phyloP scores from a whole-genome alignment of 2,329 filamentous ascomycete genomes.

The Pseudogymnoascus sp. region DNA sequence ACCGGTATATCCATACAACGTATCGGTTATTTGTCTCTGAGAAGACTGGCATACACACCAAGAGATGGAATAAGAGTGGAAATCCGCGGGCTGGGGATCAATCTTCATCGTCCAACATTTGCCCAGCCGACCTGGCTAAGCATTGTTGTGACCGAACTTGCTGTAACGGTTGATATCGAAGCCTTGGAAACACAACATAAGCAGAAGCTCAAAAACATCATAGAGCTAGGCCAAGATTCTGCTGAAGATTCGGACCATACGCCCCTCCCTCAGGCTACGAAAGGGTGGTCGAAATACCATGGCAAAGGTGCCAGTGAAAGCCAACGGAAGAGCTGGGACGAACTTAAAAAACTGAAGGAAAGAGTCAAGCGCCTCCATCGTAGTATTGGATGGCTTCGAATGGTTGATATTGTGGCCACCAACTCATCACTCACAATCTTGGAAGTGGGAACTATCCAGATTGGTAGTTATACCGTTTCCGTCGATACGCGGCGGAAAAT shows the following conservation, averaged over 20 bases:
- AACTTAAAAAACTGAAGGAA: constrained; percentile 72
- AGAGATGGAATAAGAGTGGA: constrained; percentile 84
- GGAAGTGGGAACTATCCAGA: constrained; percentile 75
- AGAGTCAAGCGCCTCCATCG: constrained; percentile 78
- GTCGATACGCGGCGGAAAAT: constrained; percentile 89
- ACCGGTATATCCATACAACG: constrained; percentile 95
- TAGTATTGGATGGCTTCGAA: constrained; percentile 77
- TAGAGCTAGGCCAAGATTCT: constrained; percentile 13
- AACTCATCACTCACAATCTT: constrained; percentile 70
- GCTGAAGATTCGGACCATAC: constrained; percentile 21
- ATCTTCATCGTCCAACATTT: constrained; percentile 88
- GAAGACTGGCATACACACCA: constrained; percentile 82
- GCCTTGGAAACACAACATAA: constrained; percentile 45
- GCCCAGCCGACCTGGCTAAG: constrained; percentile 96
- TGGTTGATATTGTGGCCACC: constrained; percentile 81
- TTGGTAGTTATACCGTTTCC: constrained; percentile 76
- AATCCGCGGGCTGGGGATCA: constrained; percentile 79
- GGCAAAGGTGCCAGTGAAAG: constrained; percentile 23
- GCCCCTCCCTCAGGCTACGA: constrained; percentile 3
- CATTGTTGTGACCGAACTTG: constrained; percentile 77
- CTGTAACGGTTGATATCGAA: constrained; percentile 71
- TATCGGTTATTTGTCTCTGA: constrained; percentile 84
- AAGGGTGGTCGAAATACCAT: constrained; percentile 7
- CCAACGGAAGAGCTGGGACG: constrained; percentile 63
- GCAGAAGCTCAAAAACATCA: constrained; percentile 31